These are phyloP conservation scores for Lactarius indigo DNA, from an alignment of 768 basidiomycete genomes.

Conservation along the genomic window DNA sequence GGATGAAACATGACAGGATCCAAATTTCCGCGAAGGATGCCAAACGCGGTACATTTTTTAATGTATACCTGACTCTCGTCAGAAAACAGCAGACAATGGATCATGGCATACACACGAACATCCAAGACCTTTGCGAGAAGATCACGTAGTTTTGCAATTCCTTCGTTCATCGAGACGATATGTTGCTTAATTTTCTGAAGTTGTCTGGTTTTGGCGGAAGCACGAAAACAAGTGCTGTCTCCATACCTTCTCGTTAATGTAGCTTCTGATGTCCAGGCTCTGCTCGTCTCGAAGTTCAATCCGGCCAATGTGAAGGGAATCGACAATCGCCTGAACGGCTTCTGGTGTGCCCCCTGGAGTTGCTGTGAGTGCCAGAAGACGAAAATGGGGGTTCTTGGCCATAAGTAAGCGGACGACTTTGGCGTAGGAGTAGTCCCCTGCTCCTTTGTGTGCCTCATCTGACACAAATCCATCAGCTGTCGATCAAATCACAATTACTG, in stretches of 20 bases:
- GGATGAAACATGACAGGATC: conserved; percentile 66
- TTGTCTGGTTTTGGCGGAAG: not conserved
- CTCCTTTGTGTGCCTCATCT: conserved; percentile 96
- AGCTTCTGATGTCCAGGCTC: conserved; percentile 80
- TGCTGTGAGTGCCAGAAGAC: conserved; percentile 90
- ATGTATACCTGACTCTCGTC: conserved; percentile 1
- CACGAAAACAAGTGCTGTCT: not conserved
- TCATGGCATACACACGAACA: conserved; percentile 42
- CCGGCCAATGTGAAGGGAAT: conserved; percentile 88
- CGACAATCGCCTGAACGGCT: conserved; percentile 87
- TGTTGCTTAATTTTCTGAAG: conserved; percentile 70
- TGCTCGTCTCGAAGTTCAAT: conserved; percentile 94
- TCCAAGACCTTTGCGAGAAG: conserved; percentile 70
- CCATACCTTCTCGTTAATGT: conserved; percentile 81
- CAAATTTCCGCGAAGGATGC: conserved; percentile 45
- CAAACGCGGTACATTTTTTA: conserved; percentile 22
- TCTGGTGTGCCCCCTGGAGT: conserved; percentile 87
- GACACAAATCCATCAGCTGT: not conserved
- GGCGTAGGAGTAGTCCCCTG: conserved; percentile 90
- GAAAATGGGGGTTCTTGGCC: conserved; percentile 91
- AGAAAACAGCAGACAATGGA: not conserved
- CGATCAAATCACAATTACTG: not conserved
- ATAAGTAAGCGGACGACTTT: conserved; percentile 86
- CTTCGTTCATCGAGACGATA: conserved; percentile 67
- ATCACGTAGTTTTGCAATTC: conserved; percentile 62